Base-by-base conservation (phyloP, 192 early-diverging fungal genomes). In the Mortierella antarctica region DNA sequence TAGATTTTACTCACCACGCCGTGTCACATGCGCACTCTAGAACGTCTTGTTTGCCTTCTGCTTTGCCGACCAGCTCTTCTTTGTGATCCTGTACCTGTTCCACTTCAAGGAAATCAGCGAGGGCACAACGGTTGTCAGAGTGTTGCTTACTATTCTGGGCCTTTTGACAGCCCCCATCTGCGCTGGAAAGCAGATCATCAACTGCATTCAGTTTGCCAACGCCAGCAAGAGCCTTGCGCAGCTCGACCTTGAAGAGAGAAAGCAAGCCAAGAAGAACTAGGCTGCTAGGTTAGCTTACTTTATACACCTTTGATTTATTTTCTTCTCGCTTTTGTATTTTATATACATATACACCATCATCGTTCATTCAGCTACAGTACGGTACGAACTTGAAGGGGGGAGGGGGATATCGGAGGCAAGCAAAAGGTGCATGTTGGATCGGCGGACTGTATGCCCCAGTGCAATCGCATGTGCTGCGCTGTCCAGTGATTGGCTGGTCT, bases 41-140 rank as follows among this genome's bases (percentile, higher is more conserved):
- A 72, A 79, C 31, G 95, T 99, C 21, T 84, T 99, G 59, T 99
- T 99, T 82, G 79, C 86, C 45, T 92, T 98, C 66, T 99, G 98
- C 81, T 92, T 93, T 62, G 92, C 93, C 46, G 96, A 98, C 82
- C 93, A 98, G 85, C 81, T 94, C 2, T 96, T 96, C 70, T 99
- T 96, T 87, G 92, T 99, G 14, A 80, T 91, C 42, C 85, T 97
- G 62, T 99, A 98, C 83, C 68, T 93, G n/a, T 82, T 92, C 50
- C 62, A 80, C 39, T 91, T 83, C 62, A 53, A 84, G 20, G 47
- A 31, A 31, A 31, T 31, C 3, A 31, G 62, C 23, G 49, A 60
- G 41, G 59, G 68, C 46, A 61, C 83, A 44, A 12, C 71, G 83
- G 48, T 77, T 72, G 82, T 61, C 62, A 83, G 61, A 67, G 23